Percentiles rank a stretch among this genome's conserved stretches.
These are phyloP conservation scores for Eruca vesicaria DNA, from an alignment of 441 rosid species.

Conservation along the genomic window DNA sequence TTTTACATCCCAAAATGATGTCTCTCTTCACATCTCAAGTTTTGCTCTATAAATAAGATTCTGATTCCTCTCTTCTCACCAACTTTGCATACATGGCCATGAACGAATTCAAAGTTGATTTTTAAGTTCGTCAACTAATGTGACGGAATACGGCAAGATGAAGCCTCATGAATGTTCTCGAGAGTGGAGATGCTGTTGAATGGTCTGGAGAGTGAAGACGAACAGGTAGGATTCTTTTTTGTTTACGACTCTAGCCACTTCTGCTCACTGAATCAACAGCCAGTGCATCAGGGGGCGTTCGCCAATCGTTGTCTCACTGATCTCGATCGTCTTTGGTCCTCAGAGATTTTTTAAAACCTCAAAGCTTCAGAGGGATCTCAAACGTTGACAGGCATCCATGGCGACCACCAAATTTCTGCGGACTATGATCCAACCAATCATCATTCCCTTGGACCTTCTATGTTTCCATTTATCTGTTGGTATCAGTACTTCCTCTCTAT, in stretches of 20 bases:
- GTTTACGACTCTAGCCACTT: neutral
- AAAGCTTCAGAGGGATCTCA: neutral
- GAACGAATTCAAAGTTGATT: too few relatives aligned
- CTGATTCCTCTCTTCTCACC: neutral
- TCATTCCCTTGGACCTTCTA: neutral
- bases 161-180: too few relatives aligned
- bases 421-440: neutral
- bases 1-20: neutral
- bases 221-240: too few relatives aligned
- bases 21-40: neutral
- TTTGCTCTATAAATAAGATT: neutral
- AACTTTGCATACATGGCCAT: neutral
- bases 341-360: neutral
- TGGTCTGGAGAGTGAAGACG: too few relatives aligned
- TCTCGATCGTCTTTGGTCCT: slow-evolving; percentile 51
- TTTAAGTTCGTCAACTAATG: too few relatives aligned
- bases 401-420: neutral
- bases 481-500: neutral
- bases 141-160: too few relatives aligned
- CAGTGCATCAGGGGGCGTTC: slow-evolving; percentile 31
- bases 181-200: too few relatives aligned
- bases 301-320: slow-evolving; percentile 52
- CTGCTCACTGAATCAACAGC: slow-evolving; percentile 2
- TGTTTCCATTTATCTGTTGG: neutral
- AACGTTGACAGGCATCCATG: neutral